Evolutionary conservation across 192 early-diverging fungal genomes (phyloP), one percentile per base, ranked within the genome.

Genomic region (Linnemannia zychae): DNA sequence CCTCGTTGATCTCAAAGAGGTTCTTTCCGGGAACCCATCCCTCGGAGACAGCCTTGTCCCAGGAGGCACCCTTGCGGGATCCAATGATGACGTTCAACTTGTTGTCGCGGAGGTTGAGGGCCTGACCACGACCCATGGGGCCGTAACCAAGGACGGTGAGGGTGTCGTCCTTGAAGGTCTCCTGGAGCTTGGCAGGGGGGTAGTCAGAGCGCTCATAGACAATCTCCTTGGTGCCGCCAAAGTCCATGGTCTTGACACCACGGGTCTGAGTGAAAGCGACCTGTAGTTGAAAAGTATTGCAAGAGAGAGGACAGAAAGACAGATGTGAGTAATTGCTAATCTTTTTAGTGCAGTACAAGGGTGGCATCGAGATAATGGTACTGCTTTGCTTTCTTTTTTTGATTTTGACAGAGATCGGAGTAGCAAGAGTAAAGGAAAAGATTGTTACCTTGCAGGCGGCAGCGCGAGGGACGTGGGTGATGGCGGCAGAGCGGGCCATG

Each of bases 1-100:
- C 98, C 89, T 97, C 96, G 78, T 95, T 93, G 82, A 99, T 96
- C 79, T 94, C 87, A 92, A 99, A 99, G 76, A 99, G 94, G 84
- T 93, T 95, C 93, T 99, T 95, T 86, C 97, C 97, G 47, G 96
- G 96, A 68, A 97, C 94, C 97, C 97, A 99, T 76, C 97, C 98
- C 91, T 98, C 97, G 72, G 96, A 92, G 65, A 96, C 88, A 69
- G 98, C 98, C 89, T 96, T 92, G 85, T 98, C 92, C 94, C 95
- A 99, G 66, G 96, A 96, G 67, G 95, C 94, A 80, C 94, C 95
- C 90, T 97, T 94, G 89, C 98, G 94, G 52, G 95, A 92, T 73
- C 98, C 98, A 85, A 99, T 92, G 75, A 99, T 96, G 79, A 99
- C 97, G 80, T 99, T 99, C 72, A 99, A 88, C 76, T 96, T 96